Evolutionary conservation across 768 basidiomycete species (phyloP), one percentile per base, ranked within the genome.

Genomic region (Boletus barrowsii): DNA sequence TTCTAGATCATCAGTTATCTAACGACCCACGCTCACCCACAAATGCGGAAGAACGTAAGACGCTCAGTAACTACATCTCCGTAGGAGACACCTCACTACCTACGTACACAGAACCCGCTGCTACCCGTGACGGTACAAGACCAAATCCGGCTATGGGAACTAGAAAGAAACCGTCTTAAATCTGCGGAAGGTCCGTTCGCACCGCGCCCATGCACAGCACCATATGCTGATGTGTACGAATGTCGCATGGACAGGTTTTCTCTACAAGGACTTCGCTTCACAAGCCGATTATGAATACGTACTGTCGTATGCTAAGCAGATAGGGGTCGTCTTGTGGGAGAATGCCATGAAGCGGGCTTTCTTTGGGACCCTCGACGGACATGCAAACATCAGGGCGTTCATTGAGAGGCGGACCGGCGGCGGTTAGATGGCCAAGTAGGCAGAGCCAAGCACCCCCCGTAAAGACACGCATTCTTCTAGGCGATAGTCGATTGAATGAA

Each of bases 71-170:
- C 51, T 53, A 55, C 46, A 45, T 47, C 14, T 44, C 42, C 30
- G 46, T 35, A 17, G 24, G 36, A 39, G 11, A n/a, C 40, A 42
- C 32, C 32, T 33, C 49, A 53, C 51, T 42, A 66, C 53, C 51
- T 42, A 64, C 51, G 42, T 63, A 14, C 30, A 26, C 67, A 95
- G 91, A 92, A 91, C 66, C 95, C 95, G 10, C 75, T 98, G 14
- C 77, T 99, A 22, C 96, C 97, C 29, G 93, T 97, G 42, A 98
- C 97, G 0, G 96, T 99, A 0, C 94, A 97, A 66, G 96, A 99
- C 73, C 96, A 98, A 72, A 90, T 99, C 57, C 86, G 96, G 53
- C 78, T 98, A 17, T 99, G 97, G 94, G 95, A 99, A 72, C 78
- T 95, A 42, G 97, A 98, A 75, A 83, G 88, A 71, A 94, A 97